Conservation (phyloP, 2,329 filamentous ascomycete genomes). For the Xylaria sp. region DNA sequence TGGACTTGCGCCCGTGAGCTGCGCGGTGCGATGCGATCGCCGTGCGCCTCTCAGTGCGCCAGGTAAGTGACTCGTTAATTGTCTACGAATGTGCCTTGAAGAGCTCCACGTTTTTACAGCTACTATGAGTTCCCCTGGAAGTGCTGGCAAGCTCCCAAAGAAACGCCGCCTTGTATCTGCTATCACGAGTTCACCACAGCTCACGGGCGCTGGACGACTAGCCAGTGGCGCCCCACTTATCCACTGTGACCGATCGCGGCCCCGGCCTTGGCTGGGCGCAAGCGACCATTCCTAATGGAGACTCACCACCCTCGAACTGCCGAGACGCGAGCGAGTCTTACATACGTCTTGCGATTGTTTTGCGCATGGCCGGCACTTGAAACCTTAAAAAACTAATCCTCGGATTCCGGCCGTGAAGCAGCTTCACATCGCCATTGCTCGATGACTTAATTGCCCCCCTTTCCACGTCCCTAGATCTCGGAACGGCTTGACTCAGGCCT, state of each 20-base stretch:
- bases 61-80: neutral
- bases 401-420: neutral
- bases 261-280: neutral
- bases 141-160: neutral
- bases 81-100: neutral
- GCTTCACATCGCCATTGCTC: neutral
- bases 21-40: neutral
- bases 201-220: conserved; percentile 12
- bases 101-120: neutral
- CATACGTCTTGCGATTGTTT: neutral
- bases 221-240: conserved; percentile 2
- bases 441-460: neutral
- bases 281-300: conserved; percentile 8
- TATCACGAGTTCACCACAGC: conserved; percentile 26
- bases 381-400: neutral
- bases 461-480: neutral
- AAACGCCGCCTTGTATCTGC: conserved; percentile 9
- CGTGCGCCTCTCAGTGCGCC: neutral
- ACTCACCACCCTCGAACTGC: conserved; percentile 7
- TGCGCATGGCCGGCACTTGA: neutral
- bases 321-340: neutral
- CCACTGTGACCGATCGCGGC: neutral
- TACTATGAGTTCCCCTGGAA: neutral
- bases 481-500: neutral
- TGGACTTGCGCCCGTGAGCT: neutral